These are phyloP conservation scores for Pythium dissimile DNA, from an alignment of 352 stramenopile species.

Conservation along the genomic window DNA sequence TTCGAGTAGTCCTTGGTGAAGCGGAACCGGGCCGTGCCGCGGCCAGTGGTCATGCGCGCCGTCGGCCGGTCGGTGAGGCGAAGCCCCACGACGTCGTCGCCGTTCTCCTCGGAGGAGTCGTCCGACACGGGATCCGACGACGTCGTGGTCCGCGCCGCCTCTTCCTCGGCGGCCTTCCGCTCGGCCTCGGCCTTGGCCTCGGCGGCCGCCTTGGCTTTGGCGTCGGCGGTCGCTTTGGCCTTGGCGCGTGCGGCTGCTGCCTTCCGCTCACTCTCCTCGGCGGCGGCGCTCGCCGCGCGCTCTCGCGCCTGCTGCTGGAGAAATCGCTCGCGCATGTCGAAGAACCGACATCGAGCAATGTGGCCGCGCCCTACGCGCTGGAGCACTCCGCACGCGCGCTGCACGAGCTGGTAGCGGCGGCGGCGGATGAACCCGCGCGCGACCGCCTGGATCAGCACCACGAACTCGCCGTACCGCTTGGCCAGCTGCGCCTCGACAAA, in stretches of 20 bases:
- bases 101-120: constrained; percentile 54
- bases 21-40: constrained; percentile 63
- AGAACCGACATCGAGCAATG: constrained; percentile 54
- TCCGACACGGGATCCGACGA: constrained; percentile 74
- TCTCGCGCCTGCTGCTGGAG: constrained; percentile 43
- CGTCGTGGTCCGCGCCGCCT: constrained; percentile 46
- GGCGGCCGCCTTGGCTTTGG: constrained; percentile 9
- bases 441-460: constrained; percentile 79
- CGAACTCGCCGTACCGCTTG: constrained; percentile 84
- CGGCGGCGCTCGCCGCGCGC: constrained; percentile 27
- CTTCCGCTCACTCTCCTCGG: constrained; percentile 8
- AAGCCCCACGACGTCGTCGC: neutral
- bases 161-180: constrained; percentile 30
- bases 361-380: constrained; percentile 70
- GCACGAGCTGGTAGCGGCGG: constrained; percentile 44
- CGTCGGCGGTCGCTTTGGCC: constrained; percentile 11
- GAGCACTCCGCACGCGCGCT: constrained; percentile 35
- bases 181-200: constrained; percentile 15
- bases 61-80: constrained; percentile 16
- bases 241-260: constrained; percentile 7
- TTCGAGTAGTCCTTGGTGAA: constrained; percentile 81
- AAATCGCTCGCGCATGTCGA: constrained; percentile 45
- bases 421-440: constrained; percentile 55
- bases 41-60: constrained; percentile 22
- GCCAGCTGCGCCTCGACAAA: constrained; percentile 83